Base-by-base conservation (phyloP, 129 eudicot genomes). In the Glebionis coronaria region DNA sequence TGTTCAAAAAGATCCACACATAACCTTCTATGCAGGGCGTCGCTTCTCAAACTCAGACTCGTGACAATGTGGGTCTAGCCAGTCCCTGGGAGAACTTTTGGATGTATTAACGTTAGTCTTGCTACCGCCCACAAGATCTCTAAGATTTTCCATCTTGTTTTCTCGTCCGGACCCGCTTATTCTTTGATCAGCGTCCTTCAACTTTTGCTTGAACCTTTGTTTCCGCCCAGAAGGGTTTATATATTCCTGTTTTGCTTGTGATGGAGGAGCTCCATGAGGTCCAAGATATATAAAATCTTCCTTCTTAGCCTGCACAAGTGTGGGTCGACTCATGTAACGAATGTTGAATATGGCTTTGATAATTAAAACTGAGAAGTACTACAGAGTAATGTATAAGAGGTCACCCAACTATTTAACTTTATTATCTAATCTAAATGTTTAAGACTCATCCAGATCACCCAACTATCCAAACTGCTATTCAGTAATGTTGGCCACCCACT, bases 201-300 rank as follows among this genome's bases (percentile, higher is more conserved):
- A 80, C 60, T 93, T 93, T 81, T 93, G 95, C 76, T 82, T 93
- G 38, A 93, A 89, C 49, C 60, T 83, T 76, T 93, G 91, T 71
- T 93, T 93, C 19, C 97, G 95, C 46, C 79, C 88, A 4, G 82
- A 71, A 51, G 71, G 23, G 65, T 86, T 89, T n/a, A 66, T 75
- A 66, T 35, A 35, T 35, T 92, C 98, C 45, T 74, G 91, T 61
- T 85, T 88, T 47, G 86, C 44, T 68, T 78, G 86, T 49, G 87
- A 82, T 20, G 95, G 99, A 44, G 99, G 99, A 42, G 99, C 97
- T 66, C 97, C 99, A 46, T 94, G 97, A 23, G 99, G 99, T 49
- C 99, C 99, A 12, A 89, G 84, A 70, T 94, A 94, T 71, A 94
- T 94, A 20, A 56, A 63, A 59, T 94, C 90, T 72, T 89, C 99